Evolutionary conservation across 2,329 filamentous ascomycete genomes (phyloP).

Genomic region (Fusarium tjaetaba): DNA sequence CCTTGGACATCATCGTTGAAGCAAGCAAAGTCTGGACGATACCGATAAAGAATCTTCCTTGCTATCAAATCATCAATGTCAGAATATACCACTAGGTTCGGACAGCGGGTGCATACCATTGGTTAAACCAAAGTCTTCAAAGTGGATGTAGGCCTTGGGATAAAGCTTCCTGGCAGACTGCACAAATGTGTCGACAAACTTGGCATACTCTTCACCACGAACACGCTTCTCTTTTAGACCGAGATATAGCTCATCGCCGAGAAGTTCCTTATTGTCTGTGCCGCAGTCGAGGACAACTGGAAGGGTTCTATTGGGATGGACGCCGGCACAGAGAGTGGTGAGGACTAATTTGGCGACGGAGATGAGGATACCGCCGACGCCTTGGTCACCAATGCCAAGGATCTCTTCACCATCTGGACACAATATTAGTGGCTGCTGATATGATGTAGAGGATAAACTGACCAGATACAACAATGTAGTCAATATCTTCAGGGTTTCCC

Average conservation of each 20-base stretch:
- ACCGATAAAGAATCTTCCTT: constrained; percentile 78
- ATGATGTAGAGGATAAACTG: constrained; percentile 39
- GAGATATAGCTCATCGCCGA: constrained; percentile 82
- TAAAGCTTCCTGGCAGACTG: constrained; percentile 73
- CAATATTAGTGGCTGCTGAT: background rate
- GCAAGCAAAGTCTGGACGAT: constrained; percentile 77
- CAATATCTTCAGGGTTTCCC: constrained; percentile 77
- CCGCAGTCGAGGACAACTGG: constrained; percentile 88
- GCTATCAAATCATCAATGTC: constrained; percentile 53
- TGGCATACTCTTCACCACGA: constrained; percentile 77
- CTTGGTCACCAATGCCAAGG: constrained; percentile 89
- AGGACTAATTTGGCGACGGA: constrained; percentile 84
- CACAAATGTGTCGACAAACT: constrained; percentile 81
- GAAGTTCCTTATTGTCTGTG: constrained; percentile 79
- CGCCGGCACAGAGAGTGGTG: constrained; percentile 86
- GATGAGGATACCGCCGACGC: constrained; percentile 85
- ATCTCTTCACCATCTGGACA: constrained; percentile 72
- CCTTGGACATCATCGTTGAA: constrained; percentile 95
- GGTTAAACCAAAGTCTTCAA: constrained; percentile 84
- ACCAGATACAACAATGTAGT: constrained; percentile 89
- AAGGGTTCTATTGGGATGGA: constrained; percentile 81
- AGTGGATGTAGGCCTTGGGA: constrained; percentile 85
- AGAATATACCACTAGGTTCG: background rate
- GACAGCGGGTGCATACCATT: constrained; percentile 63
- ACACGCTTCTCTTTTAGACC: constrained; percentile 75